phyloP scores from a whole-genome alignment of 768 basidiomycete species.

The Mycena vitilis region DNA sequence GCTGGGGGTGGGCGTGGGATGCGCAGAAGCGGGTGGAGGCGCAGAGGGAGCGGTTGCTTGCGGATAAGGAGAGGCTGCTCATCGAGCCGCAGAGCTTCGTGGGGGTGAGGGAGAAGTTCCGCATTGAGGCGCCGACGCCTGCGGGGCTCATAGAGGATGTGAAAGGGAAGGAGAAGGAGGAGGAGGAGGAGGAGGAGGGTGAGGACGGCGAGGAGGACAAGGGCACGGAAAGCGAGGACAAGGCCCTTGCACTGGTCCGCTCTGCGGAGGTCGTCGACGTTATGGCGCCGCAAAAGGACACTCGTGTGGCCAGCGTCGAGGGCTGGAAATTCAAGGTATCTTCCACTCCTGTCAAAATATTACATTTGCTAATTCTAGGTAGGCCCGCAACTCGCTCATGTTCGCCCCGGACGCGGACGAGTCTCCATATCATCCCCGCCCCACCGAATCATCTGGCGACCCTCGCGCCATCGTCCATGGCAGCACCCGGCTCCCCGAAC shows the following conservation, averaged over 20 bases:
- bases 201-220: conserved; percentile 42
- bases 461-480: conserved; percentile 78
- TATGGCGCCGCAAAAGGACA: conserved; percentile 84
- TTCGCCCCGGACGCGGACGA: conserved; percentile 93
- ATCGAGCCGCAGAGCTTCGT: conserved; percentile 72
- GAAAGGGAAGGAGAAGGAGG: conserved; percentile 40
- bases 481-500: conserved; percentile 85
- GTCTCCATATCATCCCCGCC: conserved; percentile 72
- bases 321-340: conserved; percentile 85
- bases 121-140: conserved; percentile 68
- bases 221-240: conserved; percentile 24
- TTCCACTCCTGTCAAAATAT: conserved; percentile 4
- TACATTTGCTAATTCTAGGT: conserved; percentile 19
- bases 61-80: conserved; percentile 75
- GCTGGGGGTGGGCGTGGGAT: conserved; percentile 94
- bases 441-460: conserved; percentile 48
- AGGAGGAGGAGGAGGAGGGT: conserved; percentile 41
- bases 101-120: conserved; percentile 76
- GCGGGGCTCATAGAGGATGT: conserved; percentile 64
- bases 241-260: conserved; percentile 21
- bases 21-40: conserved; percentile 86
- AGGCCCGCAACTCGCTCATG: conserved; percentile 96
- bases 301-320: conserved; percentile 76
- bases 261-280: conserved; percentile 62
- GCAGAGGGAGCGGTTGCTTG: conserved; percentile 72